Percentiles rank a stretch among this genome's conserved stretches.
phyloP scores from a whole-genome alignment of 306 rosid species.

The Quercus engelmannii region DNA sequence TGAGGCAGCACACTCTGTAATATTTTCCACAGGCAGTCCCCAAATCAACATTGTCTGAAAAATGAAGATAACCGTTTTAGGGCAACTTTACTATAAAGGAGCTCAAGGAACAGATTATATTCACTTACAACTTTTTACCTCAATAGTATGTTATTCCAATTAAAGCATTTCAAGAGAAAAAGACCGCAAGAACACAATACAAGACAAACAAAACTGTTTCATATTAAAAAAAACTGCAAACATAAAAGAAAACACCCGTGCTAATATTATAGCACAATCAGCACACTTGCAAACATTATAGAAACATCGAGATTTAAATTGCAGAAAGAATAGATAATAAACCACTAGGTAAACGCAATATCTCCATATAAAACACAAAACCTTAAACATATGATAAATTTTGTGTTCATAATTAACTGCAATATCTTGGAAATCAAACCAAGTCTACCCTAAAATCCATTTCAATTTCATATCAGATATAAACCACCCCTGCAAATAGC shows the following conservation, averaged over 20 bases:
- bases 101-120: neutral
- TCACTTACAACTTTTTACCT: neutral
- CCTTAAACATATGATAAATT: neutral
- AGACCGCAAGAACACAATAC: neutral
- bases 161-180: neutral
- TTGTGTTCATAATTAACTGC: neutral
- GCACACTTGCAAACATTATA: neutral
- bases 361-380: neutral
- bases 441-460: neutral
- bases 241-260: neutral
- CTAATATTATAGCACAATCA: neutral
- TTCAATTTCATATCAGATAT: neutral
- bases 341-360: neutral
- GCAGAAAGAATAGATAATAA: neutral
- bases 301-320: neutral
- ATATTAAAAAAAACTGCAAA: neutral
- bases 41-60: constrained; percentile 68
- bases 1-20: constrained; percentile 83
- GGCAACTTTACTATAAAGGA: neutral
- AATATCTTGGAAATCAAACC: neutral
- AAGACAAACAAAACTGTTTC: neutral
- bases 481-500: neutral
- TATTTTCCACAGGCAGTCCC: constrained; percentile 88
- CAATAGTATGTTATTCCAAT: too few relatives aligned
- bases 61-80: neutral